These are phyloP conservation scores for Rhodosorus marinus DNA, from an alignment of 23 red algal species.

Conservation along the genomic window DNA sequence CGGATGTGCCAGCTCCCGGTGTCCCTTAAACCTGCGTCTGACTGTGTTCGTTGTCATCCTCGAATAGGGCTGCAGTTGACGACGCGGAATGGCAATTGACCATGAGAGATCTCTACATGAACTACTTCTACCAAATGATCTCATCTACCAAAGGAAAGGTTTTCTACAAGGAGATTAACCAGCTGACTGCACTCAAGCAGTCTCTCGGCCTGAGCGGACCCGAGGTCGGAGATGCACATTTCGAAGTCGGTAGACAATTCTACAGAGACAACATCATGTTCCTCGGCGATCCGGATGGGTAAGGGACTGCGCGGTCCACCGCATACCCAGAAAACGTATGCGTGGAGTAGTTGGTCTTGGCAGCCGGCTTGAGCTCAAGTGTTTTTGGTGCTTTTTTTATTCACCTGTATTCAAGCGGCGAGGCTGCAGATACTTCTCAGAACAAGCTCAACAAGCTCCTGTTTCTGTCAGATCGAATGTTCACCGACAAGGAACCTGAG, in stretches of 20 bases:
- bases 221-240: slow-evolving; percentile 61
- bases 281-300: slow-evolving; percentile 27
- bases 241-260: slow-evolving; percentile 50
- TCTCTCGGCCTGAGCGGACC: slow-evolving; percentile 37
- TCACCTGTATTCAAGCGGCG: neutral
- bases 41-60: no score
- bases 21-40: no score
- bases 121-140: neutral
- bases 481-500: slow-evolving; percentile 74
- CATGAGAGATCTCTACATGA: no score
- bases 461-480: slow-evolving; percentile 68
- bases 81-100: no score
- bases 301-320: slow-evolving; percentile 20
- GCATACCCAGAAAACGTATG: neutral
- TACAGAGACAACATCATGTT: slow-evolving; percentile 65
- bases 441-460: slow-evolving; percentile 52
- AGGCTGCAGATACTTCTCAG: slow-evolving; percentile 7
- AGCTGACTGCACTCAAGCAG: slow-evolving; percentile 40
- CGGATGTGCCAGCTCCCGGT: no score
- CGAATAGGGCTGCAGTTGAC: no score
- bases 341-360: slow-evolving; percentile 5
- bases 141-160: neutral
- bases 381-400: neutral
- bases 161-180: slow-evolving; percentile 13
- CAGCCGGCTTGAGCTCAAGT: neutral